Percentiles rank a stretch among this genome's conserved stretches.
Conservation (phyloP, 2,329 filamentous ascomycete genomes). For the Aureobasidium sp. region DNA sequence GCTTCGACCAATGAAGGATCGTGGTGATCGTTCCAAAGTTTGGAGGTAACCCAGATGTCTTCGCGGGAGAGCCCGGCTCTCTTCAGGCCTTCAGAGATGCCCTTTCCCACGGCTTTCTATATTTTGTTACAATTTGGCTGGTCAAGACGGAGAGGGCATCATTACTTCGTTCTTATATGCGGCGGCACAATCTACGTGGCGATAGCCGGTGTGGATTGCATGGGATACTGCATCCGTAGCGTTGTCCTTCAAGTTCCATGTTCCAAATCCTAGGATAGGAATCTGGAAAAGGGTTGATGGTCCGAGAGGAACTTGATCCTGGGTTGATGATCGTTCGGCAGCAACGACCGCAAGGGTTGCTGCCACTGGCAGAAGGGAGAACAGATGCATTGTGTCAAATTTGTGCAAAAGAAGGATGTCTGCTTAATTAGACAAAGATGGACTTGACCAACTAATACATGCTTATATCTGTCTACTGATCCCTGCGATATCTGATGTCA, state of each 20-base stretch:
- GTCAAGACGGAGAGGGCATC: not conserved
- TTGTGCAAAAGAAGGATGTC: not conserved
- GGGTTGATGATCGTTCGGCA: not conserved
- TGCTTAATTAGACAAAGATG: not conserved
- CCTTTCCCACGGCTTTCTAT: constrained; percentile 34
- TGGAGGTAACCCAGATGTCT: constrained; percentile 34
- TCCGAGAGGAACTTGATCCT: constrained; percentile 23
- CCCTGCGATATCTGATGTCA: constrained; percentile 6
- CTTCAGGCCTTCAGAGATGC: constrained; percentile 32
- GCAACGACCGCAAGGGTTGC: constrained; percentile 12
- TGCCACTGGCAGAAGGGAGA: constrained; percentile 22
- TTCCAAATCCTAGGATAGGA: constrained; percentile 33
- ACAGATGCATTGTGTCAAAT: not conserved
- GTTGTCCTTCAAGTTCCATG: constrained; percentile 33
- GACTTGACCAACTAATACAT: not conserved
- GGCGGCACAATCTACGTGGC: constrained; percentile 46
- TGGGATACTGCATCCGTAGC: constrained; percentile 31
- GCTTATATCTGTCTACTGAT: not conserved
- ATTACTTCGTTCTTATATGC: constrained; percentile 36
- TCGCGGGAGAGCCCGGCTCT: constrained; percentile 28
- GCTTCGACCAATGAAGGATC: constrained; percentile 24
- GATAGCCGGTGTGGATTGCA: constrained; percentile 45
- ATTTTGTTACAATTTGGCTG: not conserved
- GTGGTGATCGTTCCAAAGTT: constrained; percentile 35
- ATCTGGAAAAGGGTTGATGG: constrained; percentile 24